A percentile compares a stretch with the other conserved stretches of the same genome.
Conservation (phyloP, 2,329 filamentous ascomycete genomes). For the Ploettnerulaceae sp. region DNA sequence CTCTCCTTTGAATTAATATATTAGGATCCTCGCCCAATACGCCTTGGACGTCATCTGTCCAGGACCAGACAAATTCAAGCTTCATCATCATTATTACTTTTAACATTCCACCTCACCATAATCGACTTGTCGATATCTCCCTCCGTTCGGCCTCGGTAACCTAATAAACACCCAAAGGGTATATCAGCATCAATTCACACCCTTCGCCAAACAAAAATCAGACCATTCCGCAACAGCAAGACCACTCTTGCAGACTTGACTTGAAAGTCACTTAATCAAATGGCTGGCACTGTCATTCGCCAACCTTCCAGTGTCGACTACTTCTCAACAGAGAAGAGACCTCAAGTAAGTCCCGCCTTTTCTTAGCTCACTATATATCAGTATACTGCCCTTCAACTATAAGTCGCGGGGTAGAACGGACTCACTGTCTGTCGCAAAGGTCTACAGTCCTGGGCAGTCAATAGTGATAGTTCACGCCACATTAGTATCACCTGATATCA, state of each 20-base stretch:
- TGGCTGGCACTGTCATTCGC: constrained; percentile 15
- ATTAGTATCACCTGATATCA: constrained; percentile 12
- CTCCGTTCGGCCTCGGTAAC: constrained; percentile 10
- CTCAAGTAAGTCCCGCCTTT: constrained; percentile 12
- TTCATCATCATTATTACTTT: constrained; percentile 4
- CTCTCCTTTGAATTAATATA: constrained; percentile 13
- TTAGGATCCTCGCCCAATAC: constrained; percentile 19
- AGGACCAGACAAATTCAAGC: constrained; percentile 12
- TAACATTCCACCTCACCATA: constrained; percentile 5
- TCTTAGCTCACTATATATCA: neutral
- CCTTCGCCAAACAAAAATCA: constrained; percentile 1
- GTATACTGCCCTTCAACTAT: neutral
- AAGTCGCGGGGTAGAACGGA: too few relatives aligned
- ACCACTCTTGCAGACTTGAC: neutral
- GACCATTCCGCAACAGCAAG: constrained; percentile 4
- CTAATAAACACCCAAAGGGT: constrained; percentile 2
- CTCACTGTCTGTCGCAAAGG: too few relatives aligned
- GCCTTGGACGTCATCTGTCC: constrained; percentile 18
- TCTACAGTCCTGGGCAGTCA: neutral
- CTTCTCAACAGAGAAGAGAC: constrained; percentile 11
- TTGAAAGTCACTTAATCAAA: constrained; percentile 2
- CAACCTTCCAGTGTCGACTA: constrained; percentile 9
- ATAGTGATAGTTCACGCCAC: constrained; percentile 8
- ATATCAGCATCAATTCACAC: constrained; percentile 7
- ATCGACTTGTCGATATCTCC: neutral